Conservation (phyloP, 75 land plant genomes). For the Isoetes taiwanensis region DNA sequence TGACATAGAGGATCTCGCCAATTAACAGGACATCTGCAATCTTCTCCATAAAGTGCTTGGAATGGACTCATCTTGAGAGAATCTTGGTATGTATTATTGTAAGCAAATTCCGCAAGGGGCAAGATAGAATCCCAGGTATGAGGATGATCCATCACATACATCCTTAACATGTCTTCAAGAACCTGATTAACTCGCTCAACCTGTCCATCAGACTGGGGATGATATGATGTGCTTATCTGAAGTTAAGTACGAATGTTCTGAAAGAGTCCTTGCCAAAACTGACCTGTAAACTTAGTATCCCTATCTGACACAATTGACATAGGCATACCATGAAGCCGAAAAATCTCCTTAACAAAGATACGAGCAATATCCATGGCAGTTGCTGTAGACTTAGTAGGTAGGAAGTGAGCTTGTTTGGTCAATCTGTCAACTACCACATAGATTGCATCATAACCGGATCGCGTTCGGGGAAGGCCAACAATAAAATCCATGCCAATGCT, state of each 20-base stretch:
- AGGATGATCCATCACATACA: neutral
- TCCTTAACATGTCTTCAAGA: slow-evolving; percentile 18
- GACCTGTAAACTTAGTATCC: slow-evolving; percentile 15
- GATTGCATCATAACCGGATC: slow-evolving; percentile 1
- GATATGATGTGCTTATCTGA: neutral
- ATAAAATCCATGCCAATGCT: slow-evolving; percentile 36
- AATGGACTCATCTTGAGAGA: too few relatives aligned
- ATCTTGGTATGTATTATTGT: too few relatives aligned
- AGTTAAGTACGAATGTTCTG: neutral
- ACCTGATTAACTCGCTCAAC: slow-evolving; percentile 4
- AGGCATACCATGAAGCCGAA: slow-evolving; percentile 14
- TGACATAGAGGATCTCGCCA: too few relatives aligned
- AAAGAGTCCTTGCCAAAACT: slow-evolving; percentile 17
- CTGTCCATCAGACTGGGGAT: slow-evolving; percentile 23
- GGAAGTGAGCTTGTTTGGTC: slow-evolving; percentile 20
- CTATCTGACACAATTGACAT: slow-evolving; percentile 9
- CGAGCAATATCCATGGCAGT: slow-evolving; percentile 10
- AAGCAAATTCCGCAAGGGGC: too few relatives aligned
- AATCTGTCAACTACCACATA: slow-evolving; percentile 36
- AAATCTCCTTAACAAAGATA: slow-evolving; percentile 1
- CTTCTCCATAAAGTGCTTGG: too few relatives aligned
- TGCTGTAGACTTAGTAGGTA: slow-evolving; percentile 11
- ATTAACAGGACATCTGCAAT: too few relatives aligned
- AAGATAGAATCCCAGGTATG: too few relatives aligned
- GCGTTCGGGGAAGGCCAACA: neutral